phyloP scores from a whole-genome alignment of 2,329 filamentous ascomycete genomes.

The Ceratocystis colombiana region DNA sequence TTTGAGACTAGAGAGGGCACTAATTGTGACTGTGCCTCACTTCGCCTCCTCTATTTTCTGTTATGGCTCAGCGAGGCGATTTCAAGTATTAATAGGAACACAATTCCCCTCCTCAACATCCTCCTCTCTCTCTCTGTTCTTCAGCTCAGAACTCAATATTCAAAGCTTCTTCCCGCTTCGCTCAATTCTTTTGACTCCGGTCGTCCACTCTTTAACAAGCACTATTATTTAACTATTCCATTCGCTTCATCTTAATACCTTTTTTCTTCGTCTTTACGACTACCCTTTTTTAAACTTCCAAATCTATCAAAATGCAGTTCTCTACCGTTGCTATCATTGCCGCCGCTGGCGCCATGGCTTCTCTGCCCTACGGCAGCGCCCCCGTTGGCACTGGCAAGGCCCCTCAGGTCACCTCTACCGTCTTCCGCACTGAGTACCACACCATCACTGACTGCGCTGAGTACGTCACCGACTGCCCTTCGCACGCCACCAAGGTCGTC shows the following conservation, averaged over 20 bases:
- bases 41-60: conserved; percentile 11
- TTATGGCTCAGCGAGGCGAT: background rate
- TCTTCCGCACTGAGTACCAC: conserved; percentile 48
- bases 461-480: conserved; percentile 53
- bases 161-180: conserved; percentile 34
- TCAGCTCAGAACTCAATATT: conserved; percentile 39
- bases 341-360: conserved; percentile 41
- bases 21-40: conserved; percentile 12
- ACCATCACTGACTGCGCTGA: conserved; percentile 54
- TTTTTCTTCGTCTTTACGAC: conserved; percentile 29
- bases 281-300: conserved; percentile 28
- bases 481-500: conserved; percentile 33
- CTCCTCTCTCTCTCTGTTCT: conserved; percentile 31
- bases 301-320: conserved; percentile 45
- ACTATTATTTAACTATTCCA: conserved; percentile 33
- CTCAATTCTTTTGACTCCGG: conserved; percentile 41
- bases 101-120: conserved; percentile 17
- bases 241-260: conserved; percentile 28
- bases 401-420: conserved; percentile 38
- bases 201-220: conserved; percentile 47
- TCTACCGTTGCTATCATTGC: conserved; percentile 42
- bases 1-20: conserved; percentile 3
- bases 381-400: conserved; percentile 35
- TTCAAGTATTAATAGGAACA: conserved; percentile 22
- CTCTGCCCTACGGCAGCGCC: conserved; percentile 27